Conservation (phyloP, 768 basidiomycete species). For the Lactarius tabidus region DNA sequence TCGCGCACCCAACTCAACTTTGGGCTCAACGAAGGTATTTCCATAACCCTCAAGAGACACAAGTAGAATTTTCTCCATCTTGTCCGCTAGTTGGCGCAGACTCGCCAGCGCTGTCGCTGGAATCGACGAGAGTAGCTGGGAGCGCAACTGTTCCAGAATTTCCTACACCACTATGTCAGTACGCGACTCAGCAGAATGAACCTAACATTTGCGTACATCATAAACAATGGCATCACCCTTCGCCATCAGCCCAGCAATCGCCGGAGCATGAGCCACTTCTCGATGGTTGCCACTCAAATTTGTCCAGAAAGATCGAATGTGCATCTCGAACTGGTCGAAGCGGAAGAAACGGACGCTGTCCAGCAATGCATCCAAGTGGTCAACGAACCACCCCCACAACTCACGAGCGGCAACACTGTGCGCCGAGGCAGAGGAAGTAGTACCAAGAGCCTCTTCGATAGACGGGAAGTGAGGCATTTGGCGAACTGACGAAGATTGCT, state of each 20-base stretch:
- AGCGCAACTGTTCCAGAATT: conserved; percentile 80
- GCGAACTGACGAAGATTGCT: conserved; percentile 60
- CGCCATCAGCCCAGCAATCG: conserved; percentile 83
- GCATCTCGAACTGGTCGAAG: conserved; percentile 88
- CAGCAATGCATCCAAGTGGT: conserved; percentile 79
- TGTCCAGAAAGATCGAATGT: conserved; percentile 83
- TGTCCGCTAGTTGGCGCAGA: conserved; percentile 77
- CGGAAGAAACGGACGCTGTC: conserved; percentile 74
- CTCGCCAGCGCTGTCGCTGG: conserved; percentile 61
- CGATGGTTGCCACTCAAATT: conserved; percentile 67
- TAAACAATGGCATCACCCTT: conserved; percentile 88
- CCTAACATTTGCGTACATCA: conserved; percentile 57
- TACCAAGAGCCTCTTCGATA: conserved; percentile 79
- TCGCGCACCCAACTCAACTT: conserved; percentile 85
- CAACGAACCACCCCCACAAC: conserved; percentile 91
- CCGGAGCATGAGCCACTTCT: conserved; percentile 87
- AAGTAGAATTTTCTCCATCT: conserved; percentile 88
- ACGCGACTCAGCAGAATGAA: conserved; percentile 3
- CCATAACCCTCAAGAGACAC: conserved; percentile 79
- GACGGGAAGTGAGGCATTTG: conserved; percentile 78
- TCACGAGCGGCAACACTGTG: conserved; percentile 78
- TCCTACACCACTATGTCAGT: conserved; percentile 47
- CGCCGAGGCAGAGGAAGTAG: conserved; percentile 60
- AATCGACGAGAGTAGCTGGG: conserved; percentile 79
- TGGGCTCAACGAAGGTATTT: conserved; percentile 87